Percentiles rank a stretch among this genome's conserved stretches.
phyloP scores from a whole-genome alignment of 495 filamentous ascomycete genomes.

The Xeromyces bisporus region DNA sequence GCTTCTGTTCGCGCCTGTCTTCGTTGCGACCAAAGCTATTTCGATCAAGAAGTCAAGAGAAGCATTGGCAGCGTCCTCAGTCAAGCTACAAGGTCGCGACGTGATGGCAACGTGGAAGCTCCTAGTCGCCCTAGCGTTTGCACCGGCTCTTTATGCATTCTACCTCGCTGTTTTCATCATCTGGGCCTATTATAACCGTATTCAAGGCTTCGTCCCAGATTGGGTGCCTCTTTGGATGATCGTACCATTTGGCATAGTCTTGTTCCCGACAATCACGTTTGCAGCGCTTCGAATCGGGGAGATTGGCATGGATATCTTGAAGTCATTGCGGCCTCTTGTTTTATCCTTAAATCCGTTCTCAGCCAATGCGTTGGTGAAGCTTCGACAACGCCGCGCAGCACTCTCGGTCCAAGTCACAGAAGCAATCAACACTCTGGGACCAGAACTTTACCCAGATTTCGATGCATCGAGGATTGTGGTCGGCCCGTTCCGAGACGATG shows the following conservation, averaged over 20 bases:
- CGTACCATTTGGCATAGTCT: conserved; percentile 48
- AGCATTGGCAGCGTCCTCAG: conserved; percentile 78
- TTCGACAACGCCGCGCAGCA: conserved; percentile 53
- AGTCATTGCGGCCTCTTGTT: conserved; percentile 81
- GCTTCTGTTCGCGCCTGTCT: conserved; percentile 78
- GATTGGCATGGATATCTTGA: conserved; percentile 93
- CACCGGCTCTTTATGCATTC: conserved; percentile 66
- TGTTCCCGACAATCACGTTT: conserved; percentile 83
- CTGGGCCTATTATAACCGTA: conserved; percentile 64
- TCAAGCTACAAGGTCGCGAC: conserved; percentile 86
- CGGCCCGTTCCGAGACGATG: conserved; percentile 30
- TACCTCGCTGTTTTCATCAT: conserved; percentile 60
- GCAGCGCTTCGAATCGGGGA: conserved; percentile 91
- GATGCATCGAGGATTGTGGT: conserved; percentile 64
- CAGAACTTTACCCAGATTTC: conserved; percentile 95
- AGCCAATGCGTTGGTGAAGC: conserved; percentile 64
- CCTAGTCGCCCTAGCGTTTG: conserved; percentile 75
- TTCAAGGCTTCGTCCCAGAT: conserved; percentile 61
- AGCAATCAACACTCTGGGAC: conserved; percentile 85
- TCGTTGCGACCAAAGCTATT: conserved; percentile 74
- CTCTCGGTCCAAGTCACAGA: conserved; percentile 74
- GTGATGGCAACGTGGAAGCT: conserved; percentile 99
- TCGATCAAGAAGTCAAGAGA: conserved; percentile 81
- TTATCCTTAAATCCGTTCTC: conserved; percentile 73
- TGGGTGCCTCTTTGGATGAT: conserved; percentile 71